Conservation (phyloP, 176 grass and related monocot genomes). For the Microstegium vimineum region DNA sequence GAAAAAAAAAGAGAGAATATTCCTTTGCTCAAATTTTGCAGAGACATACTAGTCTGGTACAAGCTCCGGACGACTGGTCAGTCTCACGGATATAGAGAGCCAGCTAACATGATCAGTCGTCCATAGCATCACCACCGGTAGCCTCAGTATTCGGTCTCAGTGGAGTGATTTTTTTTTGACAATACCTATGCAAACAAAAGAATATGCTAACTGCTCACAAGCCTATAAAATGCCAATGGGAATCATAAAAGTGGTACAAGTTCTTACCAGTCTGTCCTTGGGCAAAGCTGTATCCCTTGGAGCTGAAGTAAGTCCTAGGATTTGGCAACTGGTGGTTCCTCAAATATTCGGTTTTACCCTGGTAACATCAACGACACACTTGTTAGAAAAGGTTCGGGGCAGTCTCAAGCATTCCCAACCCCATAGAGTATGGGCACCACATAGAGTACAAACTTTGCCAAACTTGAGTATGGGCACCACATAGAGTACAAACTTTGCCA, state of each 20-base stretch:
- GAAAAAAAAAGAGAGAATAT: background rate
- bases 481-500: no score
- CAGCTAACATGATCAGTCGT: constrained; percentile 23
- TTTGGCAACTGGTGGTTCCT: constrained; percentile 62
- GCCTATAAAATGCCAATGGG: no score
- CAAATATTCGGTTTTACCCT: constrained; percentile 50
- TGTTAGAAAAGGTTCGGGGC: background rate
- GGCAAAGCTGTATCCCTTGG: constrained; percentile 59
- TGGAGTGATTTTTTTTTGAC: constrained; percentile 46
- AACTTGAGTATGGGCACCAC: no score
- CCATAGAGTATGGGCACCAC: no score
- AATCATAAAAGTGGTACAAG: background rate
- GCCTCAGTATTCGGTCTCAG: constrained; percentile 32
- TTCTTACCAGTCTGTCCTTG: constrained; percentile 56
- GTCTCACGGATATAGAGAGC: background rate
- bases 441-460: no score
- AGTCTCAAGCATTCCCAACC: background rate
- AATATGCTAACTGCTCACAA: background rate
- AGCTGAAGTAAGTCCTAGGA: constrained; percentile 57
- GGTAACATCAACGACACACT: background rate
- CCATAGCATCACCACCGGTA: constrained; percentile 39
- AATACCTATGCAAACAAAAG: constrained; percentile 47
- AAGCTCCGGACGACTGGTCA: background rate
- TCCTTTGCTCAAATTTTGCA: background rate
- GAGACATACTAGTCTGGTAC: background rate